Percentiles rank a stretch among this genome's conserved stretches.
Evolutionary conservation across 345 rosid species (phyloP).

Genomic region (Bruguiera gymnorhiza): DNA sequence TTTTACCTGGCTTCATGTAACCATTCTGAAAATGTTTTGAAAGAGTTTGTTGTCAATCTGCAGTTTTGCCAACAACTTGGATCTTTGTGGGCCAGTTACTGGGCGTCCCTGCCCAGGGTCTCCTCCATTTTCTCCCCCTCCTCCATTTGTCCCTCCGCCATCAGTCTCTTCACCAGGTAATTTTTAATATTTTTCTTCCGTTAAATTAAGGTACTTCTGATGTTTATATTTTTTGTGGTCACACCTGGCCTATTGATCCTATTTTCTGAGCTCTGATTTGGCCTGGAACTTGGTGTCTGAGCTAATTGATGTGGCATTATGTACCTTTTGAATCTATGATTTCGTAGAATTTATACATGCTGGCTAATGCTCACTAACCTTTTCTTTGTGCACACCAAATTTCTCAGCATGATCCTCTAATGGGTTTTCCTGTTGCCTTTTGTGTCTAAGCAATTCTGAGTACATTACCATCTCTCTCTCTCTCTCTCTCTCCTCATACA

Average conservation of each 20-base stretch:
- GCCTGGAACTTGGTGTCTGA: neutral
- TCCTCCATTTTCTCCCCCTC: slow-evolving; percentile 99
- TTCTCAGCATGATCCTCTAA: no score
- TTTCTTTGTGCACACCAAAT: no score
- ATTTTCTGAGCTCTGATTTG: slow-evolving; percentile 2
- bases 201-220: neutral
- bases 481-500: no score
- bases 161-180: slow-evolving; percentile 70
- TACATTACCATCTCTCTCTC: no score
- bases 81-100: slow-evolving; percentile 94
- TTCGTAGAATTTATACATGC: neutral
- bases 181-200: neutral
- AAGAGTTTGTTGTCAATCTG: slow-evolving; percentile 24
- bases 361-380: neutral
- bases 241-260: neutral
- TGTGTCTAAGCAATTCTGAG: no score
- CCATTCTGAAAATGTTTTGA: slow-evolving; percentile 11
- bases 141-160: slow-evolving; percentile 87
- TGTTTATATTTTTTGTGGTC: neutral
- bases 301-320: neutral
- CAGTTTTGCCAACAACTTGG: slow-evolving; percentile 95
- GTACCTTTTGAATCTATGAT: neutral
- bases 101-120: slow-evolving; percentile 97
- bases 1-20: neutral
- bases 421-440: neutral